phyloP scores from a whole-genome alignment of 176 grass and related monocot genomes.

The Poa pratensis region DNA sequence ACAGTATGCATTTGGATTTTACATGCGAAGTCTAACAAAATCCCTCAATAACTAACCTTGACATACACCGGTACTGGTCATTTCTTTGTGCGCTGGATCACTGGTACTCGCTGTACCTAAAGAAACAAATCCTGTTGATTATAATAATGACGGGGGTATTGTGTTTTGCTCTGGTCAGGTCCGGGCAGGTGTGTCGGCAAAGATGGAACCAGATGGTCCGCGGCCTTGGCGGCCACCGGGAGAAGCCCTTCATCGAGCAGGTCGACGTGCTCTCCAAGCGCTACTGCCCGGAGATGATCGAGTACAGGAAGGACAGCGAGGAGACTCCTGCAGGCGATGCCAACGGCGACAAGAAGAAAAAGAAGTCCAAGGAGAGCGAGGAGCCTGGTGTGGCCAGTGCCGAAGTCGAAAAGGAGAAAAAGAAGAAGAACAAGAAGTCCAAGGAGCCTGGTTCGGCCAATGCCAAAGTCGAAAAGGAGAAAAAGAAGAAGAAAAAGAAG shows the following conservation, averaged over 20 bases:
- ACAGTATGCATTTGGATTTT: too few relatives aligned
- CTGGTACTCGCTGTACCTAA: too few relatives aligned
- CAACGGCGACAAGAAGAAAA: slow-evolving; percentile 36
- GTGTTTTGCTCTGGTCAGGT: slow-evolving; percentile 42
- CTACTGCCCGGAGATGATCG: slow-evolving; percentile 70
- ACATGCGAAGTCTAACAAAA: too few relatives aligned
- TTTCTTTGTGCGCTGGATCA: background rate
- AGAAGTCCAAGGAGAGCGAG: too few relatives aligned
- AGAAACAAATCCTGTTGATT: background rate
- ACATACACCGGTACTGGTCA: too few relatives aligned
- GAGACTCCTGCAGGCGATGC: slow-evolving; percentile 28
- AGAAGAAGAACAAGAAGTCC: slow-evolving; percentile 44
- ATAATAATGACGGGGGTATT: background rate
- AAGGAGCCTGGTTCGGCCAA: slow-evolving; percentile 25
- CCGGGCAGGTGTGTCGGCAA: slow-evolving; percentile 63
- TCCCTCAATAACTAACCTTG: too few relatives aligned
- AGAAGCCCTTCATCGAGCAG: slow-evolving; percentile 79
- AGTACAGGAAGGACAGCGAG: slow-evolving; percentile 57
- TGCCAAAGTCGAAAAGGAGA: slow-evolving; percentile 35
- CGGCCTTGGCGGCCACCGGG: slow-evolving; percentile 51
- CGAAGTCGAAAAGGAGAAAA: background rate
- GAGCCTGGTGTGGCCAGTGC: too few relatives aligned
- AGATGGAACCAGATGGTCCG: slow-evolving; percentile 84
- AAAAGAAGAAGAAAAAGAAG: slow-evolving; percentile 38
- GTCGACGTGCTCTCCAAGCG: slow-evolving; percentile 62